A percentile compares a stretch with the other conserved stretches of the same genome.
These are phyloP conservation scores for Blastobotrys terrestris DNA, from an alignment of 805 yeast genomes.

Conservation along the genomic window DNA sequence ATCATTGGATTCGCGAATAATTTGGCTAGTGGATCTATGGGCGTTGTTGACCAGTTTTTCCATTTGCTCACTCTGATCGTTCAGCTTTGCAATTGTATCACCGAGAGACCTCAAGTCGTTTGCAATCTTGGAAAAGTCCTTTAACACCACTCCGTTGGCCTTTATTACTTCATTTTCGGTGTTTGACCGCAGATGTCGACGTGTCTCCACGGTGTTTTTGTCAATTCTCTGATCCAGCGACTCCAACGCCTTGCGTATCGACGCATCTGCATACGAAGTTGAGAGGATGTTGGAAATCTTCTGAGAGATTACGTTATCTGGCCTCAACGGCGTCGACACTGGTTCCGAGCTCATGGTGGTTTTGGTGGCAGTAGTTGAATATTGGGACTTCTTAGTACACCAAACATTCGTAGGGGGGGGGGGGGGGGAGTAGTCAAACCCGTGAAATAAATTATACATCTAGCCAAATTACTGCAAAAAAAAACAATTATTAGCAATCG, in stretches of 20 bases:
- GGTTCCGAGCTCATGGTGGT: neutral
- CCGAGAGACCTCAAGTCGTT: conserved; percentile 22
- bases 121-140: conserved; percentile 32
- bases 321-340: conserved; percentile 4
- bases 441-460: neutral
- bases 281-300: conserved; percentile 26
- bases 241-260: conserved; percentile 27
- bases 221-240: conserved; percentile 26
- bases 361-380: neutral
- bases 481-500: no score
- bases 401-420: no score
- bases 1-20: conserved; percentile 25
- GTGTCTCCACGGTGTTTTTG: conserved; percentile 28
- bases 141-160: conserved; percentile 26
- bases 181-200: conserved; percentile 29
- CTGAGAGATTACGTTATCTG: conserved; percentile 17
- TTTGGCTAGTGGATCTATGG: conserved; percentile 20
- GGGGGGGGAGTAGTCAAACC: neutral
- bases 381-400: neutral
- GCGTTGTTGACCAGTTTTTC: conserved; percentile 18
- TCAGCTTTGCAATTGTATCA: conserved; percentile 16
- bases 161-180: conserved; percentile 32
- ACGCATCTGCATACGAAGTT: conserved; percentile 30
- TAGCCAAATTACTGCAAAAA: no score
- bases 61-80: conserved; percentile 20